phyloP scores from a whole-genome alignment of 768 basidiomycete species.

The Inosperma sp. region DNA sequence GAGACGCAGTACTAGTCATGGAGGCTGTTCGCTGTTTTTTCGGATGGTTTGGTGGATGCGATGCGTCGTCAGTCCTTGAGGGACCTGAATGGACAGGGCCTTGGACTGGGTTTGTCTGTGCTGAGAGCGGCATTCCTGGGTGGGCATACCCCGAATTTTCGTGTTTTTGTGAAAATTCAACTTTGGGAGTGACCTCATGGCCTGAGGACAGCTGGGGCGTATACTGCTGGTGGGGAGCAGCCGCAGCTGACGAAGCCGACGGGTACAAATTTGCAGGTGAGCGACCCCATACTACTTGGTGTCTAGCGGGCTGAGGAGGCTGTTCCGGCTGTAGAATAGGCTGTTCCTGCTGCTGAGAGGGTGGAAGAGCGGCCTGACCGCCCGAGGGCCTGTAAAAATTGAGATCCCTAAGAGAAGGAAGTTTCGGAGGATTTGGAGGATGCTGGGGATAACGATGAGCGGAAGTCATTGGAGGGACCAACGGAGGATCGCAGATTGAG shows the following conservation, averaged over 20 bases:
- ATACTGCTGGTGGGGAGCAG: conserved; percentile 43
- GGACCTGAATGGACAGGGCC: conserved; percentile 30
- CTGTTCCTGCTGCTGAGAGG: conserved; percentile 20
- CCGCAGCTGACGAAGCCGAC: conserved; percentile 18
- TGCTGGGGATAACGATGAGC: conserved; percentile 35
- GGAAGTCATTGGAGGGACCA: conserved; percentile 24
- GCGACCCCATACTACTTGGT: conserved; percentile 11
- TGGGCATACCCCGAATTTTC: conserved; percentile 48
- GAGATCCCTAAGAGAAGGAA: conserved; percentile 71
- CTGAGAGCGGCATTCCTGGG: conserved; percentile 43
- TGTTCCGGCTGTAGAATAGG: conserved; percentile 28
- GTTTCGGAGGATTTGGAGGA: conserved; percentile 33
- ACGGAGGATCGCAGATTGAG: conserved; percentile 37
- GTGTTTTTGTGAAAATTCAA: conserved; percentile 44
- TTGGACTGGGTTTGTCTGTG: conserved; percentile 38
- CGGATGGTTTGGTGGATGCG: conserved; percentile 35
- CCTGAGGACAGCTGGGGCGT: conserved; percentile 44
- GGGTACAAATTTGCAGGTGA: neutral
- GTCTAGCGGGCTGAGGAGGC: conserved; percentile 16
- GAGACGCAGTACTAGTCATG: conserved; percentile 29
- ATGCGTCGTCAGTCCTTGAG: conserved; percentile 34
- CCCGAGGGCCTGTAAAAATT: conserved; percentile 43
- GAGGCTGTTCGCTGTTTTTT: conserved; percentile 44
- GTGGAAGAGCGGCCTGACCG: conserved; percentile 17
- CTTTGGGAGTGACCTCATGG: conserved; percentile 36